Percentiles rank a stretch among this genome's conserved stretches.
phyloP scores from a whole-genome alignment of 176 grass and related monocot species.

The Miscanthus lutarioriparius region DNA sequence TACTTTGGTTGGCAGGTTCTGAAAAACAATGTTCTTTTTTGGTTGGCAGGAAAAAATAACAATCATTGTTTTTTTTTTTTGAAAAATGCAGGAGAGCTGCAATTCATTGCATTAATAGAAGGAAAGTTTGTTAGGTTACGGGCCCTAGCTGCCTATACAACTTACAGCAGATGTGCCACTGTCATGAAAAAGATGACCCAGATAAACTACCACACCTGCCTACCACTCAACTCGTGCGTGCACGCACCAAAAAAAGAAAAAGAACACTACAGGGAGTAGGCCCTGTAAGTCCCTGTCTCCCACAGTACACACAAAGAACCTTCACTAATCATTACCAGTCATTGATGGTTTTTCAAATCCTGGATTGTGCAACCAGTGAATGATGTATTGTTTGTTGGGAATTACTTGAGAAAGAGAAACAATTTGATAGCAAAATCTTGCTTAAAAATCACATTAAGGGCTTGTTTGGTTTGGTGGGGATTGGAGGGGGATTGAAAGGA shows the following conservation, averaged over 20 bases:
- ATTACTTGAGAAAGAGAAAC: constrained; percentile 15
- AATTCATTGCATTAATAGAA: no score
- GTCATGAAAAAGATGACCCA: no score
- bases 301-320: background rate
- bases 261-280: no score
- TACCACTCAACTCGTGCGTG: no score
- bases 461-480: background rate
- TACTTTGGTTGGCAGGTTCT: no score
- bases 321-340: background rate
- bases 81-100: no score
- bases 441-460: constrained; percentile 16
- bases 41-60: background rate
- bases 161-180: no score
- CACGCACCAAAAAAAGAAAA: no score
- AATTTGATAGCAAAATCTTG: background rate
- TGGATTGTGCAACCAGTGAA: constrained; percentile 4
- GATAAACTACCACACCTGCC: no score
- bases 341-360: constrained; percentile 13
- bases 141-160: no score
- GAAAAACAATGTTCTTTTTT: background rate
- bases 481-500: background rate
- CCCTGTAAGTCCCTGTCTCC: no score
- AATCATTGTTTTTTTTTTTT: background rate
- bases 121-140: no score
- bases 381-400: constrained; percentile 25